phyloP scores from a whole-genome alignment of 768 basidiomycete genomes.

The Tephrocybe sp. region DNA sequence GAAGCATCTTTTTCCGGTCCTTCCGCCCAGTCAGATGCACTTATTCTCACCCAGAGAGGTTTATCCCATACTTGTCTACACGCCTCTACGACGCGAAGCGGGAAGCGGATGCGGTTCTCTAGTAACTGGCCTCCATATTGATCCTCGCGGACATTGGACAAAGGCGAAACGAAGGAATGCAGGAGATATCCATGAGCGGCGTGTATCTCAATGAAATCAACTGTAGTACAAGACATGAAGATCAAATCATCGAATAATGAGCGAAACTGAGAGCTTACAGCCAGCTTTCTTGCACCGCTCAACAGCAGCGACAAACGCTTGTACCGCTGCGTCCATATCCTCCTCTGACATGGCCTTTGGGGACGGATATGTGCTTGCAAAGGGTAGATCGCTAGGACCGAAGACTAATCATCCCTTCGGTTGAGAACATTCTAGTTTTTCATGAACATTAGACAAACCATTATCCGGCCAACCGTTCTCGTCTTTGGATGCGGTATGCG shows the following conservation, averaged over 20 bases:
- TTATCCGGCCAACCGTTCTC: slow-evolving; percentile 70
- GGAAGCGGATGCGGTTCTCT: slow-evolving; percentile 70
- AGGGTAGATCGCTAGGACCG: slow-evolving; percentile 61
- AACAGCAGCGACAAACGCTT: slow-evolving; percentile 58
- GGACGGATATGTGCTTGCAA: slow-evolving; percentile 46
- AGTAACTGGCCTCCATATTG: slow-evolving; percentile 67
- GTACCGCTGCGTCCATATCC: slow-evolving; percentile 55
- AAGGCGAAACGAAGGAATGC: slow-evolving; percentile 68
- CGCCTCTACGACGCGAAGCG: slow-evolving; percentile 54
- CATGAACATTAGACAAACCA: slow-evolving; percentile 35
- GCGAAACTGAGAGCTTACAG: slow-evolving; percentile 39
- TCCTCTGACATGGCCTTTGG: slow-evolving; percentile 59
- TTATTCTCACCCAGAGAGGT: slow-evolving; percentile 73
- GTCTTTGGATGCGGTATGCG: slow-evolving; percentile 41
- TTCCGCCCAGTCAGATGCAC: slow-evolving; percentile 67
- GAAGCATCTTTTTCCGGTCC: slow-evolving; percentile 54
- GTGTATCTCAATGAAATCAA: slow-evolving; percentile 74
- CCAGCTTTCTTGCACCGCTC: slow-evolving; percentile 59
- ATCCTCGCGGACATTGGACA: slow-evolving; percentile 74
- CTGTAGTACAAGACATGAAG: slow-evolving; percentile 29
- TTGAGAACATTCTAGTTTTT: neutral
- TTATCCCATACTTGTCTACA: slow-evolving; percentile 63
- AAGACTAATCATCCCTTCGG: slow-evolving; percentile 42
- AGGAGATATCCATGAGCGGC: slow-evolving; percentile 72
- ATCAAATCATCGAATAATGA: neutral